Conservation (phyloP, 1,284 basidiomycete species). For the Ustilago trichophora region DNA sequence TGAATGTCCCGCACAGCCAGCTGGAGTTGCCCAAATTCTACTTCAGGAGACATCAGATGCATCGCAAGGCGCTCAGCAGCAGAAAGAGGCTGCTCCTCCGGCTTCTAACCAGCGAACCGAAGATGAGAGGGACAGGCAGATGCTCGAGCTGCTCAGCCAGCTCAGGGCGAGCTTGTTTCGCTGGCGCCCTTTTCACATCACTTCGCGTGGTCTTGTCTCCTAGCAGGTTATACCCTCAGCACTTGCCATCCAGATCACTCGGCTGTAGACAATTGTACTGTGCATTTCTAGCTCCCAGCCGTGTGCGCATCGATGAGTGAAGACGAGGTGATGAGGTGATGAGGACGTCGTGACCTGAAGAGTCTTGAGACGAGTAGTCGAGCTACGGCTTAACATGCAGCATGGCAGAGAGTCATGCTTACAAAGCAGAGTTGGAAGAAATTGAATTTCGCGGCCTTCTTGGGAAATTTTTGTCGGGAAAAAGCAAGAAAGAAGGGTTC, state of each 20-base stretch:
- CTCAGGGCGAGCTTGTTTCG: conserved; percentile 27
- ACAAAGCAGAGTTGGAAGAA: conserved; percentile 1
- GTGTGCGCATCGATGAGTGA: too few relatives aligned
- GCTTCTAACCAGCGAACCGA: not conserved
- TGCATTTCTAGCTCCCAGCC: too few relatives aligned
- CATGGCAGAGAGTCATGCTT: conserved; percentile 10
- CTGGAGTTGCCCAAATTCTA: not conserved
- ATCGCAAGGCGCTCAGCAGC: not conserved
- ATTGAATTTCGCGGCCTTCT: conserved; percentile 8
- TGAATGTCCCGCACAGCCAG: not conserved
- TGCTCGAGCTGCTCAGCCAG: conserved; percentile 21
- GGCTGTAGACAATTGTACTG: too few relatives aligned
- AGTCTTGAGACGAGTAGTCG: too few relatives aligned
- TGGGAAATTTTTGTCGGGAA: conserved; percentile 15
- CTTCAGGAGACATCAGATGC: not conserved
- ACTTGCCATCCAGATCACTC: too few relatives aligned
- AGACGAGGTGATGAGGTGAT: too few relatives aligned
- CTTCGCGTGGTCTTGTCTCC: conserved; percentile 15
- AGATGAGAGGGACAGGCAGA: conserved; percentile 10
- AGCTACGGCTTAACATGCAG: too few relatives aligned
- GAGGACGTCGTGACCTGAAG: too few relatives aligned
- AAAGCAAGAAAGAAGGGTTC: not conserved
- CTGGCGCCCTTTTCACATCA: conserved; percentile 36
- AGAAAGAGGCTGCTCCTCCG: not conserved
- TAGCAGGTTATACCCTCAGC: too few relatives aligned